phyloP scores from a whole-genome alignment of 495 filamentous ascomycete genomes.

The Trichodelitschia bisporula region DNA sequence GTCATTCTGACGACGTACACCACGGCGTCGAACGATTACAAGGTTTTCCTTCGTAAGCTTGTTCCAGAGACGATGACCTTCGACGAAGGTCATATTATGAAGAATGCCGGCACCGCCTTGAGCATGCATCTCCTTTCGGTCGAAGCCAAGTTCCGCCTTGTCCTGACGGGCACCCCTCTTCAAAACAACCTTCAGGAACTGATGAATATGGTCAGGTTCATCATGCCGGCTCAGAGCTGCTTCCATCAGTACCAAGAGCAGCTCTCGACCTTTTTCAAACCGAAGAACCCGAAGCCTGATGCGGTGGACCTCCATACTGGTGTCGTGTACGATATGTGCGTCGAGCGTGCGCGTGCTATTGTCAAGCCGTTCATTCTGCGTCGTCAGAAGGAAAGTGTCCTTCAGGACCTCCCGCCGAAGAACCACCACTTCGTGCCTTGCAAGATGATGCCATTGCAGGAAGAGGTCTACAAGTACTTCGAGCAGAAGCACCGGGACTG shows the following conservation, averaged over 20 bases:
- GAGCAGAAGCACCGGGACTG: conserved; percentile 25
- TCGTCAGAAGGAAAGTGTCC: conserved; percentile 83
- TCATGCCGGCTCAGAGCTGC: conserved; percentile 65
- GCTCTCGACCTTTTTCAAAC: conserved; percentile 60
- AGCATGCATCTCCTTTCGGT: conserved; percentile 67
- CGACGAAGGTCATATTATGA: conserved; percentile 81
- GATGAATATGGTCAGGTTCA: conserved; percentile 67
- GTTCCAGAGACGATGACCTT: conserved; percentile 47
- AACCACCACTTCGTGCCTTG: conserved; percentile 53
- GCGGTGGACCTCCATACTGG: too few relatives aligned
- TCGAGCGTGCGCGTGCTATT: conserved; percentile 67
- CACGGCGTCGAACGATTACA: conserved; percentile 40
- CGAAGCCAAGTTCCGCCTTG: conserved; percentile 47
- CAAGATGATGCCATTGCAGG: conserved; percentile 43
- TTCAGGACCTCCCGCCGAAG: conserved; percentile 69
- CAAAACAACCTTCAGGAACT: conserved; percentile 94
- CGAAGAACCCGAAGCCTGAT: conserved; percentile 65
- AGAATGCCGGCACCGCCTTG: conserved; percentile 56
- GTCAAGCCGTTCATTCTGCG: conserved; percentile 87
- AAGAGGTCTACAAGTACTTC: conserved; percentile 42
- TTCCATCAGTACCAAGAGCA: conserved; percentile 52
- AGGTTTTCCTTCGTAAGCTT: conserved; percentile 42
- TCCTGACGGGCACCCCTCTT: conserved; percentile 80
- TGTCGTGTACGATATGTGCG: too few relatives aligned
- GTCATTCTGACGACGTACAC: conserved; percentile 85